These are phyloP conservation scores for Suhomyces kilbournensis DNA, from an alignment of 805 yeast species.

Conservation along the genomic window DNA sequence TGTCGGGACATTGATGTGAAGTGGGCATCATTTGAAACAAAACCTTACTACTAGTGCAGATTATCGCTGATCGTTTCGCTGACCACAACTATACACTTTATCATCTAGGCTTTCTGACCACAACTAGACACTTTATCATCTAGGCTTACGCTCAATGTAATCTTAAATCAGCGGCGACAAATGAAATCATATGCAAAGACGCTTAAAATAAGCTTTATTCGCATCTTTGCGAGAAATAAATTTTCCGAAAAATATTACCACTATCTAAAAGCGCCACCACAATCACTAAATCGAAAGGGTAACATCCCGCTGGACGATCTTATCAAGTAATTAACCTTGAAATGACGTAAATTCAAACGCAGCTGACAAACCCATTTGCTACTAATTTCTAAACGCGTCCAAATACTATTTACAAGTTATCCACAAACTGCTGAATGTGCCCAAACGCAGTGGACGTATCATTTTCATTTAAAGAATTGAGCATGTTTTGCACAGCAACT, in stretches of 20 bases:
- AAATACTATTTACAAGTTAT: neutral
- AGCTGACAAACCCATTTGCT: neutral
- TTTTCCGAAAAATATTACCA: no score
- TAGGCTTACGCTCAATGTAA: neutral
- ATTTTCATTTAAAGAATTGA: constrained; percentile 27
- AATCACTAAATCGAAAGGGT: neutral
- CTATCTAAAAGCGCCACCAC: neutral
- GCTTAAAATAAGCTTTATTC: no score
- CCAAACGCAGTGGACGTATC: constrained; percentile 40
- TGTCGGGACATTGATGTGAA: no score
- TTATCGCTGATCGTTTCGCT: no score
- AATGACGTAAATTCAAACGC: neutral
- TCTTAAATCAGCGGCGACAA: no score
- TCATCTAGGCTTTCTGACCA: neutral
- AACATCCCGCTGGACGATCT: neutral
- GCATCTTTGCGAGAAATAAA: no score
- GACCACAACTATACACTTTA: no score
- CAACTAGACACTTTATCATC: no score
- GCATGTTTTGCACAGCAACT: constrained; percentile 18
- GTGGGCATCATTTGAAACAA: no score
- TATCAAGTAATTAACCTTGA: neutral
- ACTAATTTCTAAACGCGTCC: neutral
- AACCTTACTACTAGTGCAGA: no score
- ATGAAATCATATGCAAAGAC: no score
- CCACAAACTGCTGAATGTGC: constrained; percentile 37